Percentiles rank a stretch among this genome's conserved stretches.
Evolutionary conservation across 2,329 filamentous ascomycete genomes (phyloP).

Genomic region (Plenodomus lindquistii): DNA sequence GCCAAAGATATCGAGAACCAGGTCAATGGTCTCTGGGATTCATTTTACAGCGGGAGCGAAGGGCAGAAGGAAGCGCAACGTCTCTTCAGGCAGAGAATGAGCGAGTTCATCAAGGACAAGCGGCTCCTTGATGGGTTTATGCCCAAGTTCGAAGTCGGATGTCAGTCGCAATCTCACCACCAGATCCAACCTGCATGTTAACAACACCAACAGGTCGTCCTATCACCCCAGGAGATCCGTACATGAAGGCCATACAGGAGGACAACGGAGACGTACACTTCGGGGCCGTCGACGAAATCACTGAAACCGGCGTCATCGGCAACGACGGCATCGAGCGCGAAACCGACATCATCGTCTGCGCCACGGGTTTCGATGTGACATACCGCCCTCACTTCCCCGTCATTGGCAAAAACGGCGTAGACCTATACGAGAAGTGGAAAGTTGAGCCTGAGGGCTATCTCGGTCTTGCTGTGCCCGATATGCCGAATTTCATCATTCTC

Average conservation of each 20-base stretch:
- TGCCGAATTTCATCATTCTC: conserved; percentile 51
- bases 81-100: conserved; percentile 51
- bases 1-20: conserved; percentile 53
- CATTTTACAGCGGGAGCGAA: conserved; percentile 51
- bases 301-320: conserved; percentile 52
- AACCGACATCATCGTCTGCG: conserved; percentile 51
- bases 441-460: conserved; percentile 47
- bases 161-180: conserved; percentile 18
- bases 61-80: conserved; percentile 46
- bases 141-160: conserved; percentile 52
- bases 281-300: conserved; percentile 51
- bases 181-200: not conserved
- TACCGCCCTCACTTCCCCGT: conserved; percentile 50
- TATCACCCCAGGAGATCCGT: conserved; percentile 56
- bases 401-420: conserved; percentile 46
- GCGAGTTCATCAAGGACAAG: conserved; percentile 56
- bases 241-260: conserved; percentile 56
- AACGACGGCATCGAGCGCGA: conserved; percentile 48
- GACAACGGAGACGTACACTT: conserved; percentile 57
- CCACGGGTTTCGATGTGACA: conserved; percentile 52
- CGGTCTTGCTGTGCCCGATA: conserved; percentile 47
- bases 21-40: conserved; percentile 53
- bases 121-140: conserved; percentile 54
- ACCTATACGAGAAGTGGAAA: conserved; percentile 48
- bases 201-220: conserved; percentile 36